Conservation (phyloP, 768 basidiomycete species). For the Guyanaporus albipodus region DNA sequence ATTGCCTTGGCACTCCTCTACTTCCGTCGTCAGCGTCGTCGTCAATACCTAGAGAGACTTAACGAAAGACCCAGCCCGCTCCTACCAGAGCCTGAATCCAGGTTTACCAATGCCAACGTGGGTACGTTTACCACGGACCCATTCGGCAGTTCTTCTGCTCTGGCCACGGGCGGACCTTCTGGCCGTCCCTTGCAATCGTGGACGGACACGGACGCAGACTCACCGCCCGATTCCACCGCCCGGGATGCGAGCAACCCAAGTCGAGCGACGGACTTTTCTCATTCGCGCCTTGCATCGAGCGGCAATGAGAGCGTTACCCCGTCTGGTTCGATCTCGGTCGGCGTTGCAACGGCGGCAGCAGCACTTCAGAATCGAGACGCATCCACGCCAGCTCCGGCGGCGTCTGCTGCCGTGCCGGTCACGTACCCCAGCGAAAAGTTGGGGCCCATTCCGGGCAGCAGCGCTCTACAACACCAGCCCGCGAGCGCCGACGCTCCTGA, state of each 20-base stretch:
- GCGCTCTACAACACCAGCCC: background rate
- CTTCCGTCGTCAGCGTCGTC: conserved; percentile 9
- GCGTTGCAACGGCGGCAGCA: background rate
- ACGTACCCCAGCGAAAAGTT: conserved; percentile 15
- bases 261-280: background rate
- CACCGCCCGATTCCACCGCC: background rate
- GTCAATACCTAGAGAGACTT: background rate
- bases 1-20: conserved; percentile 10
- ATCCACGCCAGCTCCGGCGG: background rate
- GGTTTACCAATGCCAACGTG: background rate
- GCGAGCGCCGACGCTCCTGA: background rate
- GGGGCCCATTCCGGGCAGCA: background rate
- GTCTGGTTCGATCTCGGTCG: background rate
- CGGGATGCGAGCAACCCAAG: background rate
- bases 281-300: background rate
- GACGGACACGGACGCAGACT: conserved; percentile 3
- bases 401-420: background rate
- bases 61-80: conserved; percentile 11
- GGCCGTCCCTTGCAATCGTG: conserved; percentile 7
- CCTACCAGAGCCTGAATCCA: conserved; percentile 1
- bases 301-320: background rate
- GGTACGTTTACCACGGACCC: conserved; percentile 2
- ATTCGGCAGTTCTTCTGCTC: background rate
- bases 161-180: background rate
- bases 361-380: background rate